These are phyloP conservation scores for Schizochytrium sp. DNA, from an alignment of 108 stramenopile species.

Conservation along the genomic window DNA sequence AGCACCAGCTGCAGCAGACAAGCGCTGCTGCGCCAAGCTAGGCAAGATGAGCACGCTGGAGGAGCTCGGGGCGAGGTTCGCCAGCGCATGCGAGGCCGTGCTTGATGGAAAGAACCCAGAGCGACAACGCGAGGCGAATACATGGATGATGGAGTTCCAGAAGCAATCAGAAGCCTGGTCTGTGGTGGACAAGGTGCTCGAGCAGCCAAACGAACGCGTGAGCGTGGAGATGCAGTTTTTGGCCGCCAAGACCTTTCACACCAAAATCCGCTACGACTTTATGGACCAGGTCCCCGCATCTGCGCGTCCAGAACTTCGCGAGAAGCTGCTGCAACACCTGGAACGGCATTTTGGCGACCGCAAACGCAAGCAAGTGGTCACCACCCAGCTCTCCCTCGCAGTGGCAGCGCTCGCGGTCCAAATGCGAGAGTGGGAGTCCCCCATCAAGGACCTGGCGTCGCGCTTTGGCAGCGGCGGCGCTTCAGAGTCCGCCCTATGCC, in stretches of 20 bases:
- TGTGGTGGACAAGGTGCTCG: not conserved
- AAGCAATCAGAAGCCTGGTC: not conserved
- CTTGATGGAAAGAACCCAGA: not conserved
- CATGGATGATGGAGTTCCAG: not conserved
- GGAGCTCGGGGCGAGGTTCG: not conserved
- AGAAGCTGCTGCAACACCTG: not conserved
- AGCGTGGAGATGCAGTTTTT: not conserved
- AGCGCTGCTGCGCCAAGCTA: too few relatives aligned
- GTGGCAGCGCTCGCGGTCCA: not conserved
- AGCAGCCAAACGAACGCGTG: not conserved
- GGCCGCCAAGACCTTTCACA: conserved; percentile 16
- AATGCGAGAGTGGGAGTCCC: not conserved
- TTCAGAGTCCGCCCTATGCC: not conserved
- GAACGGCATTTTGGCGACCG: not conserved
- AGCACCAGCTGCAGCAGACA: too few relatives aligned
- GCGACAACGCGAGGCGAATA: not conserved
- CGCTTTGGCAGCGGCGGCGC: not conserved
- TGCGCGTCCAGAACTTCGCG: not conserved
- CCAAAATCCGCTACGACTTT: not conserved
- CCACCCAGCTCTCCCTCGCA: not conserved
- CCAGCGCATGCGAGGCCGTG: not conserved
- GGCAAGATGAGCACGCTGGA: not conserved
- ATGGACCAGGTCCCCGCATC: not conserved
- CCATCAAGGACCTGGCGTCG: not conserved
- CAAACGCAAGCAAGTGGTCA: not conserved